Base-by-base conservation (phyloP, 495 filamentous ascomycete genomes). In the Patellaria atrata region DNA sequence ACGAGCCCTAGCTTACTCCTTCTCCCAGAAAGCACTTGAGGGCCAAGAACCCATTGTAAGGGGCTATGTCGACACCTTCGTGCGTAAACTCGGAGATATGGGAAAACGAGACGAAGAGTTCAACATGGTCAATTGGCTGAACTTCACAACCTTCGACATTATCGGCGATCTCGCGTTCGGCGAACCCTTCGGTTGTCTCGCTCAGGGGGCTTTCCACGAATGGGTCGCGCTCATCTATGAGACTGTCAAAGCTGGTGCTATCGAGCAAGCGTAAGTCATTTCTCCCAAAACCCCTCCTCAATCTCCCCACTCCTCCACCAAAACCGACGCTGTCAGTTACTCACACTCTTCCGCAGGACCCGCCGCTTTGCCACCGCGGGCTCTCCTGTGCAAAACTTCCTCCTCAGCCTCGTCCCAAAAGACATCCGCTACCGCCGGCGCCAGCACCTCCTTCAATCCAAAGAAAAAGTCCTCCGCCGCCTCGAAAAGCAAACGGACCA, bases 101-200 rank as follows among this genome's bases (percentile, higher is more conserved):
- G 44, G 43, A 15, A 29, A 42, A 4, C 39, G 30, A 8, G 45
- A 45, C 24, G 33, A 47, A 29, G 36, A 37, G 14, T 33, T 51
- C 26, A 51, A 58, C 35, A 36, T 57, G 30, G 47, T 55, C 10
- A 40, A 40, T 7, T 56, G 48, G 51, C 45, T 47, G 27, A 52
- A 56, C 18, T 58, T 52, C 33, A 48, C 50, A 11, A 57, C 50
- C 0, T 54, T 57, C 25, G 54, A 57, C 36, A 55, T 57, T 33
- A 53, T 55, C 38, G 54, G 52, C 7, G 52, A 57, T 39, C 41
- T 57, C 11, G 38, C 35, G 18, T 58, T 58, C 35, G 55, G 55
- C 5, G 55, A 58, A 38, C 47, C 55, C 5, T 56, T 58, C 35
- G 55, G 48, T 24, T 54, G 50, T 25, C 44, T 58, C 26, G 43